Evolutionary conservation across 331 rosid genomes (phyloP), one percentile per base, ranked within the genome.

Genomic region (Stylosanthes scabra): DNA sequence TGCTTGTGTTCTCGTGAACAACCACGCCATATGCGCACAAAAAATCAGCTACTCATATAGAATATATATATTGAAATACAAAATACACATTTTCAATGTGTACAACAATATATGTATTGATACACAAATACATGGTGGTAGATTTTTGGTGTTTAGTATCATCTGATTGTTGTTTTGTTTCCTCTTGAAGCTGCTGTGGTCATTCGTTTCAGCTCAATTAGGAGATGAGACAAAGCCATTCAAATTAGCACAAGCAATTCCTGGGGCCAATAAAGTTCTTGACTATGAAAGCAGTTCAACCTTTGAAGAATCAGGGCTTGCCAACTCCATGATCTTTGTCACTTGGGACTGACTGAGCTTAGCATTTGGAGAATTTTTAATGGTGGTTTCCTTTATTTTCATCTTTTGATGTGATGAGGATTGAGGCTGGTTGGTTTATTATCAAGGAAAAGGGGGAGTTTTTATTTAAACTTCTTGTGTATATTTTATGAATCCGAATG

Each of bases 301-400:
- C 37, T 88, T 95, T 15, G 88, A 76, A 68, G 96, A 88, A 80
- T 90, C 99, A 5, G 98, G 99, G 63, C 89, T 95, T 60, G 92
- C 93, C 46, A 90, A 90, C 83, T 87, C 99, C 13, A 95, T 95
- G 93, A 89, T 95, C 71, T 86, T 93, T 1, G 93, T 95, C 74
- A 83, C 98, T 34, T 95, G 97, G 99, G 98, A 87, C 67, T 90
- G 87, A 90, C 67, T 90, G 87, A 90, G 78, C 68, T 60, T 46
- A 57, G 63, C 60, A 71, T 72, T 61, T 44, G 47, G 42, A 60
- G 74, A 67, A 72, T 28, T 63, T 63, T 42, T 61, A 34, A 63
- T 63, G 74, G 79, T 51, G 63, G 61, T 47, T 78, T 14, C 64
- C 20, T 40, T 14, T 51, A 41, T 68, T 71, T 62, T 68, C 65